These are phyloP conservation scores for Prunus kanzakura DNA, from an alignment of 306 rosid species.

Conservation along the genomic window DNA sequence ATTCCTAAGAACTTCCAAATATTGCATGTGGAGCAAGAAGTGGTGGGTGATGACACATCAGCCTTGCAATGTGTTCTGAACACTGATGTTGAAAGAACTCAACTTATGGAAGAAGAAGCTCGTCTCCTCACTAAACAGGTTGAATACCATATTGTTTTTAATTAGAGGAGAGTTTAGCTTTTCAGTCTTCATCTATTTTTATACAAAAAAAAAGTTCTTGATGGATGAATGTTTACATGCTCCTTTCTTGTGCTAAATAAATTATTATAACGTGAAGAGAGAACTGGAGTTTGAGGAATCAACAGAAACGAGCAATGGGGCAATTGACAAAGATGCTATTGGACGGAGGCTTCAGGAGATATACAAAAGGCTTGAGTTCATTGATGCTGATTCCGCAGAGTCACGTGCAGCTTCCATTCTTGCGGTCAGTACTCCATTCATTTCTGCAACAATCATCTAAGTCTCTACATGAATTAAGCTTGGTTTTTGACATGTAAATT, in stretches of 20 bases:
- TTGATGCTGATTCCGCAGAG: conserved; percentile 94
- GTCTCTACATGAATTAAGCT: conserved; percentile 5
- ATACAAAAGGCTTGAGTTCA: conserved; percentile 87
- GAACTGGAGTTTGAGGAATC: conserved; percentile 59
- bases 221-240: conserved; percentile 8
- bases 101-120: conserved; percentile 79
- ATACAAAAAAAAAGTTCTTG: neutral
- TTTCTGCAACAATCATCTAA: conserved; percentile 21
- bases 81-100: conserved; percentile 81
- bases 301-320: conserved; percentile 40
- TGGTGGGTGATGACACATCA: conserved; percentile 69
- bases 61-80: conserved; percentile 97
- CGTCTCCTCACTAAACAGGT: conserved; percentile 74
- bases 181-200: neutral
- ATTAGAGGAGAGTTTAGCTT: neutral
- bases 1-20: conserved; percentile 90
- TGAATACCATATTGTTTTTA: conserved; percentile 7
- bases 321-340: conserved; percentile 47
- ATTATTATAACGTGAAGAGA: conserved; percentile 48
- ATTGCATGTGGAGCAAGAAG: conserved; percentile 98
- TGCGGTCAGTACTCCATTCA: conserved; percentile 64
- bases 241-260: conserved; percentile 6
- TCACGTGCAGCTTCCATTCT: conserved; percentile 95
- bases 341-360: conserved; percentile 78
- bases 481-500: neutral